Evolutionary conservation across 371 early-diverging fungal genomes (phyloP).

Genomic region (Lichtheimia corymbifera): DNA sequence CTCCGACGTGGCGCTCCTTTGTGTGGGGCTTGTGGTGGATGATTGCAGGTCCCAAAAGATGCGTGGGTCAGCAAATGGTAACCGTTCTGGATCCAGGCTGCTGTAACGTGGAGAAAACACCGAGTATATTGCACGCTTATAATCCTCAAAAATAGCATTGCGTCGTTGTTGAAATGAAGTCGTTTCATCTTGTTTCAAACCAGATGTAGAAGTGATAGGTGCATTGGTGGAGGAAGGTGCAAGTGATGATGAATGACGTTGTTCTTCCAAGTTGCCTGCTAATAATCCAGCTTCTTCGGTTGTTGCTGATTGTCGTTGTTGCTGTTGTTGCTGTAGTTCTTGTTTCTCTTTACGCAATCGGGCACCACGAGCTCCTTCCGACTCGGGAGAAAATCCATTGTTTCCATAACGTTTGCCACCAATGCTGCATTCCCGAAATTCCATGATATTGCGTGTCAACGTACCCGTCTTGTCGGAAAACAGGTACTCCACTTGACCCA

Average conservation of each 20-base stretch:
- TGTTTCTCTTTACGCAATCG: slow-evolving; percentile 45
- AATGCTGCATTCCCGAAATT: slow-evolving; percentile 87
- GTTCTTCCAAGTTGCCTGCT: neutral
- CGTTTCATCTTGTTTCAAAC: slow-evolving; percentile 6
- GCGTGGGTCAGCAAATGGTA: slow-evolving; percentile 86
- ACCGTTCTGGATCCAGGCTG: slow-evolving; percentile 60
- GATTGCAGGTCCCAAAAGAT: slow-evolving; percentile 67
- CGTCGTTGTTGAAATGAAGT: slow-evolving; percentile 14
- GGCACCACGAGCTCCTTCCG: slow-evolving; percentile 60
- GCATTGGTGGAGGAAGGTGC: neutral
- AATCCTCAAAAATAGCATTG: slow-evolving; percentile 53
- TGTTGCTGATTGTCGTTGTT: slow-evolving; percentile 5
- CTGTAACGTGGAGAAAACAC: slow-evolving; percentile 76
- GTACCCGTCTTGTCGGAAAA: slow-evolving; percentile 94
- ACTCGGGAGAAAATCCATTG: slow-evolving; percentile 64
- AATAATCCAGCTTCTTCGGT: slow-evolving; percentile 9
- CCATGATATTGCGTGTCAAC: slow-evolving; percentile 82
- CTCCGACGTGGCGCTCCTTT: slow-evolving; percentile 2
- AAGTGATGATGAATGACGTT: neutral
- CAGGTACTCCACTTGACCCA: slow-evolving; percentile 94
- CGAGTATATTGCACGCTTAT: slow-evolving; percentile 57
- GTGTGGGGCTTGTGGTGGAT: slow-evolving; percentile 5
- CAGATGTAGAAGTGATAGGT: neutral
- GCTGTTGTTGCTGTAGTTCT: slow-evolving; percentile 11
- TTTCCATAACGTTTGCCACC: slow-evolving; percentile 81